A percentile compares a stretch with the other conserved stretches of the same genome.
Evolutionary conservation across 2,329 filamentous ascomycete genomes (phyloP).

Genomic region (Fusarium albosuccineum): DNA sequence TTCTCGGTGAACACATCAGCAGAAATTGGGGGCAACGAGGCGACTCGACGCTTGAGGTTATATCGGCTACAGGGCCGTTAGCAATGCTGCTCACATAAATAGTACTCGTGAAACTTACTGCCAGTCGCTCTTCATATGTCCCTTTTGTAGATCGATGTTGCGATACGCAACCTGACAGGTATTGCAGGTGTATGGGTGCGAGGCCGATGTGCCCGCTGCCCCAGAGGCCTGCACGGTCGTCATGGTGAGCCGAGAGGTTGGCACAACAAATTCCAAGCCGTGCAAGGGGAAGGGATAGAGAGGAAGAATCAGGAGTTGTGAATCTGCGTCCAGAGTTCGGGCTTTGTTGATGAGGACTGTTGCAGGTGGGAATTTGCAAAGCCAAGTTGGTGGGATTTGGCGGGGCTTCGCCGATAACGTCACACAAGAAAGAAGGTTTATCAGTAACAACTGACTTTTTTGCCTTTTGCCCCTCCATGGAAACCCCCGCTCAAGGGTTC

Average conservation of each 20-base stretch:
- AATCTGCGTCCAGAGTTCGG: slow-evolving; percentile 1
- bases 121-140: slow-evolving; percentile 99
- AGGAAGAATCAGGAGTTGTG: neutral
- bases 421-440: slow-evolving; percentile 43
- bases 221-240: slow-evolving; percentile 54
- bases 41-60: slow-evolving; percentile 95
- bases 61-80: slow-evolving; percentile 73
- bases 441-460: slow-evolving; percentile 45
- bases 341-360: slow-evolving; percentile 1
- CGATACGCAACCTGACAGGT: slow-evolving; percentile 97
- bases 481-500: slow-evolving; percentile 35
- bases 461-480: slow-evolving; percentile 24
- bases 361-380: slow-evolving; percentile 38
- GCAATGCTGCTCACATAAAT: neutral
- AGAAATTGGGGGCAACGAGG: slow-evolving; percentile 88
- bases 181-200: slow-evolving; percentile 97
- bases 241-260: slow-evolving; percentile 54
- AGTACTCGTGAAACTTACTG: slow-evolving; percentile 73
- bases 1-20: slow-evolving; percentile 97
- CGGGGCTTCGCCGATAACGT: slow-evolving; percentile 48
- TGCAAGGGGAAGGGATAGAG: neutral
- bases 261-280: neutral
- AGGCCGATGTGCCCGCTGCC: slow-evolving; percentile 55
- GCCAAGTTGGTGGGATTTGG: slow-evolving; percentile 44
- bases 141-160: slow-evolving; percentile 90